phyloP scores from a whole-genome alignment of 768 basidiomycete genomes.

The Saitozyma podzolica region DNA sequence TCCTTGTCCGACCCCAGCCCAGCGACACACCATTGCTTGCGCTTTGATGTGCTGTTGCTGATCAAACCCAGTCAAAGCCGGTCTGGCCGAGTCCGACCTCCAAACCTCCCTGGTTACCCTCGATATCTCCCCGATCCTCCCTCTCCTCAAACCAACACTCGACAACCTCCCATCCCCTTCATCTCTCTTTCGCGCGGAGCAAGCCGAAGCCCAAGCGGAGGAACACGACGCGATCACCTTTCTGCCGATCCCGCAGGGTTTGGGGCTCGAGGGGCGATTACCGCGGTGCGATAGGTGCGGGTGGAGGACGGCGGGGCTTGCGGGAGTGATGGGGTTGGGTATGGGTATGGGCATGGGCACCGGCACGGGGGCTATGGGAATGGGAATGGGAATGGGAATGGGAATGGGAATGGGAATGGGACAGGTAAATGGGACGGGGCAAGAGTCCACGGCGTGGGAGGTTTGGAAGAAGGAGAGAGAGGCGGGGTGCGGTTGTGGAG shows the following conservation, averaged over 20 bases:
- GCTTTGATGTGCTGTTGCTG: no score
- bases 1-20: background rate
- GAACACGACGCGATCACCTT: conserved; percentile 27
- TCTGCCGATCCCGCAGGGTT: conserved; percentile 9
- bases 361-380: background rate
- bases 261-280: background rate
- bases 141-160: conserved; percentile 6
- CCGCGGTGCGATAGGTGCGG: conserved; percentile 1
- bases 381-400: background rate
- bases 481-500: conserved; percentile 37
- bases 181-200: conserved; percentile 20
- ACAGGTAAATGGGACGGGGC: no score
- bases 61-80: background rate
- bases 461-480: conserved; percentile 21
- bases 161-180: conserved; percentile 24
- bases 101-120: conserved; percentile 4
- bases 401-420: background rate
- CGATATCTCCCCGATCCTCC: conserved; percentile 9
- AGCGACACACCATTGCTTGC: background rate
- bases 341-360: background rate
- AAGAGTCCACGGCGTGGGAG: conserved; percentile 7
- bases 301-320: conserved; percentile 9
- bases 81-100: background rate
- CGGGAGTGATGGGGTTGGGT: background rate
- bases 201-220: background rate